Percentiles rank a stretch among this genome's conserved stretches.
Conservation (phyloP, 164 flowering plant species). For the Tetracentron sinense region DNA sequence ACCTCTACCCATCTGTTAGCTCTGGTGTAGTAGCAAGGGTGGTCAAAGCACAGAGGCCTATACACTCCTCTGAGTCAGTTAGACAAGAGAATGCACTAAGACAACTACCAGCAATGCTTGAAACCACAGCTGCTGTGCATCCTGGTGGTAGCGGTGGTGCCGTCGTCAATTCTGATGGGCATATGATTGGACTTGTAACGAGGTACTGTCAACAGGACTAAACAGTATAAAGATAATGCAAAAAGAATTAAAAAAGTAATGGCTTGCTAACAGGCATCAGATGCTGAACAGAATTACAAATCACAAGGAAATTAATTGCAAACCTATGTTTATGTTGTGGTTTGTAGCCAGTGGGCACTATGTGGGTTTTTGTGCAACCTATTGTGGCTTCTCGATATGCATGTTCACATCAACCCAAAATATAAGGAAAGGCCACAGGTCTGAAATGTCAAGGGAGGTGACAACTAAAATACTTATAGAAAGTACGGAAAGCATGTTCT, state of each 20-base stretch:
- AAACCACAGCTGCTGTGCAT: conserved; percentile 95
- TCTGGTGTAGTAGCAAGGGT: conserved; percentile 78
- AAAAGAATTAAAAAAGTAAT: background rate
- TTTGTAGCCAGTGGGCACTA: background rate
- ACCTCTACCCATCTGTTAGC: conserved; percentile 59
- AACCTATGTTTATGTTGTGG: background rate
- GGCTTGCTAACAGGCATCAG: background rate
- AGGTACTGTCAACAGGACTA: conserved; percentile 43
- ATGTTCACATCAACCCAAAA: background rate
- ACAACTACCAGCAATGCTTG: conserved; percentile 71
- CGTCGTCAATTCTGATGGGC: conserved; percentile 72
- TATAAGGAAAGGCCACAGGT: background rate
- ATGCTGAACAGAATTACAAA: background rate
- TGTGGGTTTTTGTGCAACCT: background rate
- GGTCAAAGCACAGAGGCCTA: conserved; percentile 48
- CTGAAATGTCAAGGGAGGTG: background rate
- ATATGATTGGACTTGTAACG: conserved; percentile 90
- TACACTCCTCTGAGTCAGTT: conserved; percentile 19
- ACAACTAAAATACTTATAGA: background rate
- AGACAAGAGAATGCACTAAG: conserved; percentile 14
- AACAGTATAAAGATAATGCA: background rate
- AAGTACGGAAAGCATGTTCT: background rate
- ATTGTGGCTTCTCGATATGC: background rate
- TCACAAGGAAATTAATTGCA: background rate
- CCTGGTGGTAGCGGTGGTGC: conserved; percentile 98